Evolutionary conservation across 108 stramenopile species (phyloP).

Genomic region (Skeletonema costatum): DNA sequence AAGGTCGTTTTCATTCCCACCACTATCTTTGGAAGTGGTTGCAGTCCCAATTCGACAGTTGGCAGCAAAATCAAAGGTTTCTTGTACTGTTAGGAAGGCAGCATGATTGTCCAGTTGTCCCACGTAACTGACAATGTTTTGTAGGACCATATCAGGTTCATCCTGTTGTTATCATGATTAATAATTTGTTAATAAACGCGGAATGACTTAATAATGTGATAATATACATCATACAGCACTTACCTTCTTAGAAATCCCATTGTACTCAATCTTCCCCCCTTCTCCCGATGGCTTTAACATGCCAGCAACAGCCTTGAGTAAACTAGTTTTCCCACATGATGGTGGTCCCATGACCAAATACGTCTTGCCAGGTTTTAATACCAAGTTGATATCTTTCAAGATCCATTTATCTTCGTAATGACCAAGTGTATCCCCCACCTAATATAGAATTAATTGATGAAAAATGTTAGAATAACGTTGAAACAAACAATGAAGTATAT

Average conservation of each 20-base stretch:
- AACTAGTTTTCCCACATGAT: conserved; percentile 51
- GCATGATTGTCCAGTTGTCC: conserved; percentile 77
- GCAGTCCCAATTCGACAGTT: conserved; percentile 50
- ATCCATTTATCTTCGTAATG: conserved; percentile 46
- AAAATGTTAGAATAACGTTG: too few relatives aligned
- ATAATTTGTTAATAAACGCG: too few relatives aligned
- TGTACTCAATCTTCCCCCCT: conserved; percentile 45
- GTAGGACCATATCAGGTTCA: conserved; percentile 41
- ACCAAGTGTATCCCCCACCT: conserved; percentile 28
- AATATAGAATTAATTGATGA: not conserved
- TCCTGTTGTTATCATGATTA: conserved; percentile 9
- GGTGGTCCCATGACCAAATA: conserved; percentile 64
- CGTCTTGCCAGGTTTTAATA: conserved; percentile 68
- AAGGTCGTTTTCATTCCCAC: conserved; percentile 8
- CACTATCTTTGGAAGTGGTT: not conserved
- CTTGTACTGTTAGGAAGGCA: conserved; percentile 71
- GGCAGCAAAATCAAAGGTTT: conserved; percentile 81
- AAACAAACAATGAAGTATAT: too few relatives aligned
- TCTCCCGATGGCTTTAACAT: conserved; percentile 3
- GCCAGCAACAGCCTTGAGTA: conserved; percentile 51
- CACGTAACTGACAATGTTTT: conserved; percentile 54
- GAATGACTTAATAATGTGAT: too few relatives aligned
- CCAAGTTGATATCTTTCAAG: conserved; percentile 59
- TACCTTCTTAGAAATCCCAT: conserved; percentile 47
- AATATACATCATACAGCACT: not conserved